A percentile compares a stretch with the other conserved stretches of the same genome.
phyloP scores from a whole-genome alignment of 495 filamentous ascomycete genomes.

The Penicillium paradoxum region DNA sequence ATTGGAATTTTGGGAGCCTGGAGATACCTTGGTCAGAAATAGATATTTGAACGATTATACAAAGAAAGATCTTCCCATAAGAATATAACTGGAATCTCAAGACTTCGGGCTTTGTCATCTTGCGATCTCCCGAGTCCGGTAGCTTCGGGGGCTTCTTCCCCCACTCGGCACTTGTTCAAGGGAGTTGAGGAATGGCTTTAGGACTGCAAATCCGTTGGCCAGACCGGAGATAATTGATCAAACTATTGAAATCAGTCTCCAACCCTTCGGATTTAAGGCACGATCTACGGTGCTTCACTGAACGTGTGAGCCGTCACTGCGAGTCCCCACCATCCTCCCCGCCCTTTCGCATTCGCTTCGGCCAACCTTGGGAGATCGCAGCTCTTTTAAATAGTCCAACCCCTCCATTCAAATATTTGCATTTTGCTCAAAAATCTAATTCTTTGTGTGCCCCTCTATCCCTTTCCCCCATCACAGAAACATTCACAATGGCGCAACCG shows the following conservation, averaged over 20 bases:
- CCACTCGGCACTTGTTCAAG: neutral
- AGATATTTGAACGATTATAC: neutral
- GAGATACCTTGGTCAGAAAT: neutral
- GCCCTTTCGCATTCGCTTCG: neutral
- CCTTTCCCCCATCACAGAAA: neutral
- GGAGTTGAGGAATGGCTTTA: neutral
- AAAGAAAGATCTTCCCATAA: neutral
- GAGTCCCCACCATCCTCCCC: neutral
- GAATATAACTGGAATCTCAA: too few species aligned
- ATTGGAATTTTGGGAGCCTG: neutral
- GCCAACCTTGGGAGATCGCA: neutral
- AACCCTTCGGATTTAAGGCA: neutral
- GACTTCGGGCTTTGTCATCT: conserved; percentile 4
- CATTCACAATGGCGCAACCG: conserved; percentile 8
- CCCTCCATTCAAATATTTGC: neutral
- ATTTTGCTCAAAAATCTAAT: neutral
- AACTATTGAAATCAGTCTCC: neutral
- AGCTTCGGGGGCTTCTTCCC: neutral
- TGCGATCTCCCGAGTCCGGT: neutral
- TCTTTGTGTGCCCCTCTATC: neutral
- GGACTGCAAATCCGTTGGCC: neutral
- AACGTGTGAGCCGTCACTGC: neutral
- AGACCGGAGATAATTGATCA: neutral
- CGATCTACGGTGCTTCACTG: neutral
- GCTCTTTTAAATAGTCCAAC: neutral